Evolutionary conservation across 169 alveolate species (phyloP), one percentile per base, ranked within the genome.

Genomic region (Plasmodium reichenowi): DNA sequence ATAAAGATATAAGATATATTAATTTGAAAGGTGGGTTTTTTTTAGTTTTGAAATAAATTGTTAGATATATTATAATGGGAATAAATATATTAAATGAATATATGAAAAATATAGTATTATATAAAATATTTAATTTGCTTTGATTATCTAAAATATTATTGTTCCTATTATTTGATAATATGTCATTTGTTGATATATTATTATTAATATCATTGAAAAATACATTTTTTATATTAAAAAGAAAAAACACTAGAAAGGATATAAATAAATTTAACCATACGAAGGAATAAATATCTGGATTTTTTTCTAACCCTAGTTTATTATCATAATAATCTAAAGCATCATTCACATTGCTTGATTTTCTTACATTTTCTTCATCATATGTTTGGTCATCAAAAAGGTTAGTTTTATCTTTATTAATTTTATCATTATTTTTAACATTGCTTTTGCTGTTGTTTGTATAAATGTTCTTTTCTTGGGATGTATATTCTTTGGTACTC

Each of bases 201-300:
- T 67, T 29, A 52, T 22, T 12, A 4, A 43, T 58, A 17, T 50
- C 60, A 29, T 52, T 70, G 43, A 45, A 83, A 56, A 83, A 68
- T 8, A 71, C 12, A 58, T 83, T 83, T 43, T 56, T 83, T 48
- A 70, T 45, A 58, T 83, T 83, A 20, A 83, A 83, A 58, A 83
- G 38, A 83, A 83, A 83, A 59, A 83, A 83, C 68, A 68, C 20
- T 24, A 63, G 12, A 62, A 67, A 83, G 26, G 74, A 68, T 9
- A 83, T 59, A 62, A 83, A 68, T 2, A 68, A 64, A 48, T 83
- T 83, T 50, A 83, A 58, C 91, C 91, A 83, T 1, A 83, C 62
- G 70, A 83, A 83, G 10, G 70, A 72, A 70, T 83, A 83, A 54
- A 83, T 7, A 63, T 83, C 91, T 83, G 91, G 91, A 29, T 83